Base-by-base conservation (phyloP, 352 stramenopile genomes). In the Pythium brassicae region DNA sequence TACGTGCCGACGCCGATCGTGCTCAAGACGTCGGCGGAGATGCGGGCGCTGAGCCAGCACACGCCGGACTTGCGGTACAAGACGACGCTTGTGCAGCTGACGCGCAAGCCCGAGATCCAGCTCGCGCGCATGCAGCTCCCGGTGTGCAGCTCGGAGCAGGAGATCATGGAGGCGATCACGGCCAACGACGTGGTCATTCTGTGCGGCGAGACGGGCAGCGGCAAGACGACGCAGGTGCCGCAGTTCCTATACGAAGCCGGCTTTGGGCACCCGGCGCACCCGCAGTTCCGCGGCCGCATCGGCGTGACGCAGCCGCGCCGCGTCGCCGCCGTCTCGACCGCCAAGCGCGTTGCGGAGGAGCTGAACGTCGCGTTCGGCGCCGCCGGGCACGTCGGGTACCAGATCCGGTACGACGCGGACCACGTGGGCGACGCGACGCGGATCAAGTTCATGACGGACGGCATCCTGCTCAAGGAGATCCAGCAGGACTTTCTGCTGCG, bases 401-500 rank as follows among this genome's bases (percentile, higher is more conserved):
- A 99, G 71, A 99, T 99, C 34, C 92, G 97, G 61, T 99, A 99
- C 66, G 98, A 99, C 71, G 88, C 78, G 6, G 89, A 90, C 47
- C 95, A 98, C 37, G 72, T 99, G 9, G 87, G 90, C 29, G 54
- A 81, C 23, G 65, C 85, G 22, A 99, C 94, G 17, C 80, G 85
- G 9, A 82, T 99, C 50, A 99, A 99, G 71, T 99, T 99, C 68
- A 99, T 99, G 97, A 99, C 97, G 6, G 97, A 99, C 66, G 97
- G 97, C 61, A 98, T 99, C 58, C 68, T 99, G 39, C 75, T 99
- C n/a, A 93, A 97, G 67, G 97, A 98, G 69, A 97, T 97, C 61
- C 88, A 97, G 65, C 76, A 89, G 47, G 81, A 93, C 50, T 91
- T 92, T 45, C 58, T 92, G 32, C 54, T 93, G 46, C 73, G 75